These are phyloP conservation scores for Phoenix roebelenii DNA, from an alignment of 176 grass and related monocot genomes.

Conservation along the genomic window DNA sequence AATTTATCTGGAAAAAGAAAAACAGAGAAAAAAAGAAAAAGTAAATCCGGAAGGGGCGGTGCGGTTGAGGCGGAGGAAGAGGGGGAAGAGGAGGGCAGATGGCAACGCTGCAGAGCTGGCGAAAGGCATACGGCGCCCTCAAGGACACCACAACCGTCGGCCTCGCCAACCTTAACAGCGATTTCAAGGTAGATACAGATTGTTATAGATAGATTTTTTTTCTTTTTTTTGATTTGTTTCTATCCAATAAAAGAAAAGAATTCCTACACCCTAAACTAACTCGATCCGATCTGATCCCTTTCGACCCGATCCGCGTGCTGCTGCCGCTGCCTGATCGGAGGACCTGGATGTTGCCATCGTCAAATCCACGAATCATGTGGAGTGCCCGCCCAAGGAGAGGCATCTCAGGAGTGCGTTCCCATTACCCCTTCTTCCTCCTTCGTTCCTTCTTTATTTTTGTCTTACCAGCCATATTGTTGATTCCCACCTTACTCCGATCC, in stretches of 20 bases:
- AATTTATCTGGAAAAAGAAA: no score
- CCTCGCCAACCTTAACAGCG: slow-evolving; percentile 86
- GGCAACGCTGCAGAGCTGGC: slow-evolving; percentile 77
- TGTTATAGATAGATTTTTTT: no score
- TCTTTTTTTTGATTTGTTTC: no score
- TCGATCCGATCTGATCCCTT: no score
- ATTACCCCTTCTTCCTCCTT: slow-evolving; percentile 14
- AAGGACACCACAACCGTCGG: slow-evolving; percentile 87
- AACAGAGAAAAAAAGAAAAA: no score
- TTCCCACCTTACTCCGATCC: no score
- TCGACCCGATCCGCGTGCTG: no score
- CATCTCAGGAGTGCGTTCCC: slow-evolving; percentile 64
- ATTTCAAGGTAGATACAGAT: slow-evolving; percentile 57
- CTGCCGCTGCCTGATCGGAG: slow-evolving; percentile 12
- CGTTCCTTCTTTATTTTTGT: background rate
- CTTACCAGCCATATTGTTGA: no score
- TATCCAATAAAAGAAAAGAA: no score
- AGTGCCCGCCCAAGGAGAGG: slow-evolving; percentile 79
- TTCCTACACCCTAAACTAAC: no score
- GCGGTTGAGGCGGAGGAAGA: no score
- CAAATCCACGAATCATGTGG: slow-evolving; percentile 89
- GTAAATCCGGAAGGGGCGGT: no score
- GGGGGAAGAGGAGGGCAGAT: slow-evolving; percentile 30
- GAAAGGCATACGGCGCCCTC: slow-evolving; percentile 86
- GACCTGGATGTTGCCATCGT: slow-evolving; percentile 99